A percentile compares a stretch with the other conserved stretches of the same genome.
These are phyloP conservation scores for Gynandropsis gynandra DNA, from an alignment of 345 rosid genomes.

Conservation along the genomic window DNA sequence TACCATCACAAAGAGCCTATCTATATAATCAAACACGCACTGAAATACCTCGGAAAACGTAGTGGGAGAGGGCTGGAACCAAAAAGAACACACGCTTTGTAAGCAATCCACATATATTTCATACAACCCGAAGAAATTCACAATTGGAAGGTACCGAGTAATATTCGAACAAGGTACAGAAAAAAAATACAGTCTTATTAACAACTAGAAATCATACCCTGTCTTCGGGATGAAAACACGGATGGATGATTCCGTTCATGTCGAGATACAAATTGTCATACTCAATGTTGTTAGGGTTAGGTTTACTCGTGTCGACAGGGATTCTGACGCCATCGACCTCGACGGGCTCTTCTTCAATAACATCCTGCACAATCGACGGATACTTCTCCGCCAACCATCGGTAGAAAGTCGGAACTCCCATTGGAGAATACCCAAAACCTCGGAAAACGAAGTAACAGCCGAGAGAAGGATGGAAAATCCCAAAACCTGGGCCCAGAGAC, in stretches of 20 bases:
- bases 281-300: slow-evolving; percentile 75
- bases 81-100: background rate
- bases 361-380: slow-evolving; percentile 67
- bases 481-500: slow-evolving; percentile 18
- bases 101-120: background rate
- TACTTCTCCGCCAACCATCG: slow-evolving; percentile 89
- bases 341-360: slow-evolving; percentile 75
- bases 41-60: slow-evolving; percentile 75
- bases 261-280: slow-evolving; percentile 93
- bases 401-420: slow-evolving; percentile 98
- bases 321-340: slow-evolving; percentile 50
- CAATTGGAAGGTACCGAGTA: too few species aligned
- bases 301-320: slow-evolving; percentile 76
- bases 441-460: too few species aligned
- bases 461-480: background rate
- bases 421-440: slow-evolving; percentile 13
- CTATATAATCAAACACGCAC: slow-evolving; percentile 83
- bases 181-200: background rate
- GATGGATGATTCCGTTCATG: slow-evolving; percentile 97
- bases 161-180: background rate
- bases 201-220: slow-evolving; percentile 32
- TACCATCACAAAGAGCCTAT: slow-evolving; percentile 85
- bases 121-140: background rate
- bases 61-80: slow-evolving; percentile 63
- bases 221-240: slow-evolving; percentile 96